phyloP scores from a whole-genome alignment of 2,329 filamentous ascomycete genomes.

The Plenodomus tracheiphilus region DNA sequence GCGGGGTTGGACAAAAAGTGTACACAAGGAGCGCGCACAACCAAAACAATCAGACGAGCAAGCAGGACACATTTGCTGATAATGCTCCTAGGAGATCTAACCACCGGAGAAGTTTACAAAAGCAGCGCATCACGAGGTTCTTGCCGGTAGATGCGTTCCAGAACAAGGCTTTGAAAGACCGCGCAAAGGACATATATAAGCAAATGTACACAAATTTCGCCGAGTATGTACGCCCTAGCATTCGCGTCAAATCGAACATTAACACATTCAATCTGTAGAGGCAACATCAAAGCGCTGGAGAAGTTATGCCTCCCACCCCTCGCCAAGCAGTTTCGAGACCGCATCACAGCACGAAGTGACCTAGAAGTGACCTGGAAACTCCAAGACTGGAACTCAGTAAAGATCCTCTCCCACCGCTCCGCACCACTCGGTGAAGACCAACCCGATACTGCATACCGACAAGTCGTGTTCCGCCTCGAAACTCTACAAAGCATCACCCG shows the following conservation, averaged over 20 bases:
- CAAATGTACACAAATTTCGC: constrained; percentile 66
- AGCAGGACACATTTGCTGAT: constrained; percentile 4
- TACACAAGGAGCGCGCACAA: background rate
- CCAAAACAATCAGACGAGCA: background rate
- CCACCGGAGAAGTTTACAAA: constrained; percentile 19
- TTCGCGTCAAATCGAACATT: background rate
- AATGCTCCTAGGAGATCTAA: constrained; percentile 10
- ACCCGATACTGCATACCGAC: constrained; percentile 27
- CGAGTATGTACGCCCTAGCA: constrained; percentile 10
- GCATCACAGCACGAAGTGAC: constrained; percentile 56
- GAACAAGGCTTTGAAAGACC: constrained; percentile 9
- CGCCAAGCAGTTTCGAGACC: constrained; percentile 54
- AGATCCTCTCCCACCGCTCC: constrained; percentile 60
- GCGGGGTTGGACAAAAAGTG: background rate
- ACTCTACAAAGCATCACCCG: constrained; percentile 23
- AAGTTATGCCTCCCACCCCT: constrained; percentile 60
- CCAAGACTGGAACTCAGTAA: constrained; percentile 42
- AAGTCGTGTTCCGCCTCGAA: constrained; percentile 31
- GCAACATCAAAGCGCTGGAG: constrained; percentile 25
- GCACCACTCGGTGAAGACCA: constrained; percentile 46
- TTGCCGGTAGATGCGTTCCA: constrained; percentile 18
- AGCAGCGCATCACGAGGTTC: constrained; percentile 12
- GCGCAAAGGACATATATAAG: constrained; percentile 63
- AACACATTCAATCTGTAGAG: constrained; percentile 19
- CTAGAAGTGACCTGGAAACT: constrained; percentile 53